A percentile compares a stretch with the other conserved stretches of the same genome.
phyloP scores from a whole-genome alignment of 108 stramenopile species.

The Cyclotella kingstonii region DNA sequence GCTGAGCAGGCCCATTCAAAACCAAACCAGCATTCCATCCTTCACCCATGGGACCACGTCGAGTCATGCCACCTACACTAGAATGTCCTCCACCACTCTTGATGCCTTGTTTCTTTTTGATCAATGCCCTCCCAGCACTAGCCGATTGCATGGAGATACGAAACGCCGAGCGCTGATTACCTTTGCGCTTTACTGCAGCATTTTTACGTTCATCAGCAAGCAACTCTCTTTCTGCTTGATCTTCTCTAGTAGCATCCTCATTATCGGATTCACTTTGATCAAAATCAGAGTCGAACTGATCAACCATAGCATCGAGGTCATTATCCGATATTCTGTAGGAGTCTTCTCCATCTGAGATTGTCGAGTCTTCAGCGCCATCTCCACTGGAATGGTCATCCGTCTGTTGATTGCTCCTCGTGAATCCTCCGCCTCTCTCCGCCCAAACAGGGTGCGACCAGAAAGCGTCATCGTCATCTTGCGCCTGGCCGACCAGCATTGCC shows the following conservation, averaged over 20 bases:
- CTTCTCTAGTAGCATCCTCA: slow-evolving; percentile 50
- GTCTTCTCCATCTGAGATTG: slow-evolving; percentile 38
- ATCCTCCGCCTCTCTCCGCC: slow-evolving; percentile 65
- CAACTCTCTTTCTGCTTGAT: slow-evolving; percentile 52
- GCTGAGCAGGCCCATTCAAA: slow-evolving; percentile 60
- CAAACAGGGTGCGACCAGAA: slow-evolving; percentile 90
- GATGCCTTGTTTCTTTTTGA: slow-evolving; percentile 37
- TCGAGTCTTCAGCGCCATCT: slow-evolving; percentile 4
- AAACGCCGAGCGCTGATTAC: slow-evolving; percentile 22
- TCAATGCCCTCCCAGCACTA: slow-evolving; percentile 48
- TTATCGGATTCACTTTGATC: slow-evolving; percentile 75
- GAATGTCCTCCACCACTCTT: slow-evolving; percentile 16
- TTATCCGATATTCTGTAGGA: slow-evolving; percentile 78
- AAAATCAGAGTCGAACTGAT: slow-evolving; percentile 89
- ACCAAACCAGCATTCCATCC: slow-evolving; percentile 81
- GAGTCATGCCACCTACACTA: slow-evolving; percentile 11
- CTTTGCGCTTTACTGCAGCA: slow-evolving; percentile 26
- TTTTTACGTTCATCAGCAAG: slow-evolving; percentile 43
- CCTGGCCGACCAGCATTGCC: slow-evolving; percentile 67
- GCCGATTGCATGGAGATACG: slow-evolving; percentile 2
- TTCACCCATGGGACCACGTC: slow-evolving; percentile 53
- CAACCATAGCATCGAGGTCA: slow-evolving; percentile 56
- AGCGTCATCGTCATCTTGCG: slow-evolving; percentile 74
- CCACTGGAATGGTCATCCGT: not conserved
- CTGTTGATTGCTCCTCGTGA: slow-evolving; percentile 14